phyloP scores from a whole-genome alignment of 352 stramenopile species.

The Peronospora destructor region DNA sequence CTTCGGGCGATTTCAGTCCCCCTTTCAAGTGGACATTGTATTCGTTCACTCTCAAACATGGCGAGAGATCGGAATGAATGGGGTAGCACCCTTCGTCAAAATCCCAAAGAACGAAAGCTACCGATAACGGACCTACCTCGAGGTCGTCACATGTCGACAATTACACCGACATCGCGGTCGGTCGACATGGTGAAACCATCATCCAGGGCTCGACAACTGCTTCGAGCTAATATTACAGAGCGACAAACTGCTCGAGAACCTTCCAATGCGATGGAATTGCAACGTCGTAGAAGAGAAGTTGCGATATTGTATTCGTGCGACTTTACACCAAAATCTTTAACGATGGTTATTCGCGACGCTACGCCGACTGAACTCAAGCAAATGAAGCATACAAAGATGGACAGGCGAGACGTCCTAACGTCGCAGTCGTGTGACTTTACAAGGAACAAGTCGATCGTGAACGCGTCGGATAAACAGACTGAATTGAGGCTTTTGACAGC shows the following conservation, averaged over 20 bases:
- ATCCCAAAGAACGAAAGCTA: constrained; percentile 7
- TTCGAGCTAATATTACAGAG: constrained; percentile 13
- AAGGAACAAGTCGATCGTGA: constrained; percentile 4
- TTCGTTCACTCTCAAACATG: constrained; percentile 13
- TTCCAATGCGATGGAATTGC: constrained; percentile 8
- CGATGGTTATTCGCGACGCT: constrained; percentile 3
- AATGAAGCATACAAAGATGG: constrained; percentile 7
- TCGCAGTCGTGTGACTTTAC: constrained; percentile 9
- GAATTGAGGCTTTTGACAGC: constrained; percentile 12
- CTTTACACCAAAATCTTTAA: constrained; percentile 8
- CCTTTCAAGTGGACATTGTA: constrained; percentile 10
- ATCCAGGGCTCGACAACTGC: constrained; percentile 12
- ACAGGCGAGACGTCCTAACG: constrained; percentile 2
- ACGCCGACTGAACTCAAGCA: constrained; percentile 7
- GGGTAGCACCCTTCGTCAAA: neutral
- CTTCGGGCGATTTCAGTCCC: constrained; percentile 14
- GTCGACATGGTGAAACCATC: constrained; percentile 1
- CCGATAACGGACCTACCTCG: constrained; percentile 13
- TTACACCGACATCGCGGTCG: constrained; percentile 8
- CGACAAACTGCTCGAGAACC: constrained; percentile 4
- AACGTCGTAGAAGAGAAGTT: constrained; percentile 3
- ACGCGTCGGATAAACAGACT: constrained; percentile 8
- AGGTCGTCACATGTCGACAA: constrained; percentile 11
- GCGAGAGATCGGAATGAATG: constrained; percentile 7
- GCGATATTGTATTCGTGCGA: constrained; percentile 9